Percentiles rank a stretch among this genome's conserved stretches.
phyloP scores from a whole-genome alignment of 345 rosid genomes.

The Gossypium raimondii region DNA sequence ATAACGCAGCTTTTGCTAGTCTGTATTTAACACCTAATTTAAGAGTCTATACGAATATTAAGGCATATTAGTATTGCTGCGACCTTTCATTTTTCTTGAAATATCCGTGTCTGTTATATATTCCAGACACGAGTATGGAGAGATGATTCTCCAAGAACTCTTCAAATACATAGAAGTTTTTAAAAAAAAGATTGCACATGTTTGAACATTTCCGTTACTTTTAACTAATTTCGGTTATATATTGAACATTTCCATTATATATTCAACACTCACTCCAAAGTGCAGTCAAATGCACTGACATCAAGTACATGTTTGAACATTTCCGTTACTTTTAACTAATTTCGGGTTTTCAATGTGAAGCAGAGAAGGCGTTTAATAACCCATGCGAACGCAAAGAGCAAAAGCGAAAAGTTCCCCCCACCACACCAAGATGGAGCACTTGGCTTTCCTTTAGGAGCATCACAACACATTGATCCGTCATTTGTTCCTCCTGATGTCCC shows the following conservation, averaged over 20 bases:
- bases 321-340: background rate
- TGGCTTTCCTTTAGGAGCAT: conserved; percentile 59
- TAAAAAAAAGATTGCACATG: background rate
- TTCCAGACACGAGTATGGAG: too few relatives aligned
- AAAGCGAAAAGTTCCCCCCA: conserved; percentile 59
- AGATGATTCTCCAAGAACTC: too few relatives aligned
- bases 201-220: background rate
- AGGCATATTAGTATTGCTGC: background rate
- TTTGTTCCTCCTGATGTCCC: conserved; percentile 48
- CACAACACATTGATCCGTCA: conserved; percentile 52
- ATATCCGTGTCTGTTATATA: too few relatives aligned
- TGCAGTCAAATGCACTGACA: background rate
- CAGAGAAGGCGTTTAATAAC: conserved; percentile 59
- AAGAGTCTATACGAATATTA: background rate
- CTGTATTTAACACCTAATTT: background rate
- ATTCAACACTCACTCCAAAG: background rate
- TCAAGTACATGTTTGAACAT: background rate
- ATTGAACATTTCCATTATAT: background rate
- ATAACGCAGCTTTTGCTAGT: background rate
- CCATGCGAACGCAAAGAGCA: conserved; percentile 72
- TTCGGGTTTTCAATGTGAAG: conserved; percentile 14
- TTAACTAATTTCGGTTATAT: background rate
- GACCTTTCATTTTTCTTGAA: too few relatives aligned
- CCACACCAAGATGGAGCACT: conserved; percentile 75
- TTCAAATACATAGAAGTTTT: too few relatives aligned